phyloP scores from a whole-genome alignment of 257 asterid species.

The Ehretia macrophylla region DNA sequence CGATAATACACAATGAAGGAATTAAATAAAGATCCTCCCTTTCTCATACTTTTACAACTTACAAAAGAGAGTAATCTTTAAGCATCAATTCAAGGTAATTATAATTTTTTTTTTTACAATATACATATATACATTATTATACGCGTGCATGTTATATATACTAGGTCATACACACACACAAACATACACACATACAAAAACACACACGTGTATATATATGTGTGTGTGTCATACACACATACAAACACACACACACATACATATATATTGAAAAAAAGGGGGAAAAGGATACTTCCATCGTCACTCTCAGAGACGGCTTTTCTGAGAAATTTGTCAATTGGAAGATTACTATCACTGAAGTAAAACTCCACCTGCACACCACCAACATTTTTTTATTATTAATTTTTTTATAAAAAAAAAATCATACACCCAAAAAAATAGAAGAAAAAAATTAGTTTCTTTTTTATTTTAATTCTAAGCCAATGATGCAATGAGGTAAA shows the following conservation, averaged over 20 bases:
- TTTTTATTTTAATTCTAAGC: neutral
- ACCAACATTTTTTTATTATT: neutral
- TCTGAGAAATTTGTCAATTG: constrained; percentile 70
- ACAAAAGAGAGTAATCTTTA: too few species aligned
- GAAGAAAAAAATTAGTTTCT: neutral
- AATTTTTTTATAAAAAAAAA: neutral
- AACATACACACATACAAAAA: too few species aligned
- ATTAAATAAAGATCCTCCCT: too few species aligned
- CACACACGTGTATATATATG: too few species aligned
- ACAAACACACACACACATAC: neutral
- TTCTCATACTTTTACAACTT: too few species aligned
- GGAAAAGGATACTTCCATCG: constrained; percentile 82
- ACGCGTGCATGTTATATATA: too few species aligned
- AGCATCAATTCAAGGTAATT: too few species aligned
- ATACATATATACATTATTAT: too few species aligned
- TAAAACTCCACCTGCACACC: constrained; percentile 86
- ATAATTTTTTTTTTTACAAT: too few species aligned
- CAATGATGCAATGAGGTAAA: neutral
- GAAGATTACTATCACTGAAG: constrained; percentile 94
- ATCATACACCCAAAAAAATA: neutral
- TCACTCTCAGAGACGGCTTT: constrained; percentile 67
- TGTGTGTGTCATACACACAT: too few species aligned
- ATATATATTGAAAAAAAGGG: neutral
- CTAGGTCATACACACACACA: too few species aligned
- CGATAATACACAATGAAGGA: too few species aligned